These are phyloP conservation scores for Monosporascus cannonballus DNA, from an alignment of 2,329 filamentous ascomycete genomes.

Conservation along the genomic window DNA sequence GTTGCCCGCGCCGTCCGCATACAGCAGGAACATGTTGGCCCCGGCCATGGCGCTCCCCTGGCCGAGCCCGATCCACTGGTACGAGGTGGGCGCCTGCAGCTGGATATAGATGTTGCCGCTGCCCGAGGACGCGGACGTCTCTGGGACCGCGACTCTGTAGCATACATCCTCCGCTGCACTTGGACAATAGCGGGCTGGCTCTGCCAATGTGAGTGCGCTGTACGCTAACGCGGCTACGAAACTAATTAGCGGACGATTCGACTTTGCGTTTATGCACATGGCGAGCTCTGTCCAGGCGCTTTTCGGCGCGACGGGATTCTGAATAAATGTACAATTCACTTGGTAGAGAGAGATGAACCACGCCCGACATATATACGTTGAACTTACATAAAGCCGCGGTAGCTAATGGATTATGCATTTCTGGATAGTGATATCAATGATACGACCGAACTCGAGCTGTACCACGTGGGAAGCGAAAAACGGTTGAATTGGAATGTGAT, in stretches of 20 bases:
- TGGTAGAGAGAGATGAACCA: background rate
- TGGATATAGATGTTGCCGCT: conserved; percentile 56
- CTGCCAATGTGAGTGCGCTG: conserved; percentile 18
- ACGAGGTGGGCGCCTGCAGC: conserved; percentile 46
- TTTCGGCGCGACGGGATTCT: no score
- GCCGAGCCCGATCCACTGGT: conserved; percentile 53
- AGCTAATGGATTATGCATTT: background rate
- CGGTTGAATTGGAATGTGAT: no score
- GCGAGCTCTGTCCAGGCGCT: no score
- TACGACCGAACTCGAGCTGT: no score
- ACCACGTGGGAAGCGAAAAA: no score
- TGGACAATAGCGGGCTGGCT: conserved; percentile 34
- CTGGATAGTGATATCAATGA: background rate
- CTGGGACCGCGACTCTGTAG: conserved; percentile 50
- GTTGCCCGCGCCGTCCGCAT: conserved; percentile 51
- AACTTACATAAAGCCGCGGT: background rate
- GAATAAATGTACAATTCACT: no score
- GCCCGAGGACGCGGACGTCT: conserved; percentile 38
- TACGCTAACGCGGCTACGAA: conserved; percentile 15
- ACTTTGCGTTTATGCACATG: background rate
- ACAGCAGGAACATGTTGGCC: conserved; percentile 58
- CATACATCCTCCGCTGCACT: conserved; percentile 34
- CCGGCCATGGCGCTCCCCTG: conserved; percentile 49
- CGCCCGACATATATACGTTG: background rate
- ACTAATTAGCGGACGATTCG: conserved; percentile 1